Base-by-base conservation (phyloP, 805 yeast genomes). In the Pichia nanzhaoensis region DNA sequence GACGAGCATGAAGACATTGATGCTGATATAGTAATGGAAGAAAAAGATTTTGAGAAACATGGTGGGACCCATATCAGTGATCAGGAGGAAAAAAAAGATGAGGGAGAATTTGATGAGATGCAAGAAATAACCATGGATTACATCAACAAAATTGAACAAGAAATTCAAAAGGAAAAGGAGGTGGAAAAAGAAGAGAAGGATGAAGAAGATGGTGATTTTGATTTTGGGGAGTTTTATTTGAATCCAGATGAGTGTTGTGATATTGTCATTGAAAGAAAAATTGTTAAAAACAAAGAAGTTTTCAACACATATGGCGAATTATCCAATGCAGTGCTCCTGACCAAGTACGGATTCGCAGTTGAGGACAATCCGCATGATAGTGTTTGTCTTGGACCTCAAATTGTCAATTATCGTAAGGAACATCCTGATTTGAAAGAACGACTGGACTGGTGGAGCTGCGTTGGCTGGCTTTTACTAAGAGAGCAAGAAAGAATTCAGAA, bases 241-340 rank as follows among this genome's bases (percentile, higher is more conserved):
- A 53, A 54, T 40, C 67, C 75, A 1, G 73, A 71, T 42, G 75
- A 77, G 47, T 81, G 89, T 51, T 86, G 95, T 54, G 96, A 88
- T 54, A 77, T 89, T 13, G 69, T 76, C 0, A 55, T 82, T 2
- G 66, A 69, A 17, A 59, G 58, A 13, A 57, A 63, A 1, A 75
- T 85, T 0, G 41, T 55, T 1, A 57, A 64, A 30, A 77, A 78
- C 7, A 60, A 68, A 12, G 96, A 91, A 56, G 56, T 91, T 13
- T 85, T 80, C 68, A 89, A 87, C 63, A 80, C 93, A 0, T 90
- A 89, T 55, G 97, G 96, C 0, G 82, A 80, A 22, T 68, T 82
- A 34, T 64, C 81, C 14, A 87, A 85, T 53, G 69, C 84, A 0
- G 72, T 76, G 32, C 64, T 90, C 34, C 60, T 89, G 13, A 77